Evolutionary conservation across 192 early-diverging fungal species (phyloP).

Genomic region (Powellomyces hirtus): DNA sequence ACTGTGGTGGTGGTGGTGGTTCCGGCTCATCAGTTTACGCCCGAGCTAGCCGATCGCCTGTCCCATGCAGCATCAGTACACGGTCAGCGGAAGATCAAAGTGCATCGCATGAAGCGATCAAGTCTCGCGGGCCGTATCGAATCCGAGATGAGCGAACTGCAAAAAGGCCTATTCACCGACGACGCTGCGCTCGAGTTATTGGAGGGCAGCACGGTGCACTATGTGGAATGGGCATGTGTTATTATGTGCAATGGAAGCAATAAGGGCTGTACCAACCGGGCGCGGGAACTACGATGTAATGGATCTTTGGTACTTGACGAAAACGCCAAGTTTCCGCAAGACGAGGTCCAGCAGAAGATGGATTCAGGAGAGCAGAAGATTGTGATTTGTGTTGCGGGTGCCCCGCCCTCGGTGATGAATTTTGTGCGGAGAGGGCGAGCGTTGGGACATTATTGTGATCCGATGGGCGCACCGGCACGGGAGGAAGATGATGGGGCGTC

Average conservation of each 20-base stretch:
- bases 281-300: not conserved
- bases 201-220: not conserved
- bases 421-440: conserved; percentile 16
- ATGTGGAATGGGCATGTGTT: conserved; percentile 8
- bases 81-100: not conserved
- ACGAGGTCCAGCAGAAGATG: not conserved
- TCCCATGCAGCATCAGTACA: not conserved
- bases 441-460: not conserved
- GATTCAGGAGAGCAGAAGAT: not conserved
- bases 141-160: not conserved
- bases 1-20: not conserved
- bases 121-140: not conserved
- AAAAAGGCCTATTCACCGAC: not conserved
- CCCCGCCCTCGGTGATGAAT: not conserved
- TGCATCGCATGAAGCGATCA: not conserved
- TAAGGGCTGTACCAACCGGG: not conserved
- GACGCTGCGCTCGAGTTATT: not conserved
- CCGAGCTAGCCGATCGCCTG: not conserved
- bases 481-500: not conserved
- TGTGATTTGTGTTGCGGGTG: conserved; percentile 6
- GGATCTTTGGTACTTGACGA: conserved; percentile 4
- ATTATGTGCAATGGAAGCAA: conserved; percentile 14
- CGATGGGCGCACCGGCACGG: not conserved
- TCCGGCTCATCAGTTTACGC: not conserved
- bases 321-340: conserved; percentile 4